Percentiles rank a stretch among this genome's conserved stretches.
Evolutionary conservation across 345 rosid genomes (phyloP).

Genomic region (Gynandropsis gynandra): DNA sequence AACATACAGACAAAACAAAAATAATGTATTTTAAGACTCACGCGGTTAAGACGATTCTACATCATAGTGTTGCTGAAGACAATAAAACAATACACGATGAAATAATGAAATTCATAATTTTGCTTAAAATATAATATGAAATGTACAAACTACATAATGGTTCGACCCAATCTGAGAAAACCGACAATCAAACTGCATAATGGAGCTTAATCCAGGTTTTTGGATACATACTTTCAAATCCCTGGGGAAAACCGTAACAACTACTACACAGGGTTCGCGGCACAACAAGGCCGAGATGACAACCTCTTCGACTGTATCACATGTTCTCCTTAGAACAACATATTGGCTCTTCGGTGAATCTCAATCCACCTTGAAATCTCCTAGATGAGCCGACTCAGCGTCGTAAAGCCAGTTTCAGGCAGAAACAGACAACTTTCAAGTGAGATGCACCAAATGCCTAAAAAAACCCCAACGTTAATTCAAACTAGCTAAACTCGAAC

Average conservation of each 20-base stretch:
- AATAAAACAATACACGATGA: too few relatives aligned
- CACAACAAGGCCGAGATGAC: conserved; percentile 70
- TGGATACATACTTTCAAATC: conserved; percentile 63
- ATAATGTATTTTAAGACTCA: too few relatives aligned
- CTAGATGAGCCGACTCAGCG: conserved; percentile 31
- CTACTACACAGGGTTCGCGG: conserved; percentile 8
- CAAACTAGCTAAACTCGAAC: neutral
- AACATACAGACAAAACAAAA: too few relatives aligned
- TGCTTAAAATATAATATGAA: too few relatives aligned
- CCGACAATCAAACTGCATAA: conserved; percentile 64
- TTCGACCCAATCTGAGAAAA: conserved; percentile 21
- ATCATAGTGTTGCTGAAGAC: too few relatives aligned
- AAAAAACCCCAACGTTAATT: too few relatives aligned
- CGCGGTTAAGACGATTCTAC: too few relatives aligned
- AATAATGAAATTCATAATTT: too few relatives aligned
- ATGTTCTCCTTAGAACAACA: conserved; percentile 52
- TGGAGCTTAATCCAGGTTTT: conserved; percentile 58
- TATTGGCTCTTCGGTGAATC: conserved; percentile 47
- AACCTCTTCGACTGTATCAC: conserved; percentile 65
- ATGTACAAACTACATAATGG: too few relatives aligned
- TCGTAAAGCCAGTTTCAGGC: conserved; percentile 27
- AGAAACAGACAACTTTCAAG: neutral
- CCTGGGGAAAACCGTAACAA: conserved; percentile 35
- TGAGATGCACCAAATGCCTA: too few relatives aligned
- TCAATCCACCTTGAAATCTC: conserved; percentile 48